Base-by-base conservation (phyloP, 805 yeast species). In the Brettanomyces naardenensis region DNA sequence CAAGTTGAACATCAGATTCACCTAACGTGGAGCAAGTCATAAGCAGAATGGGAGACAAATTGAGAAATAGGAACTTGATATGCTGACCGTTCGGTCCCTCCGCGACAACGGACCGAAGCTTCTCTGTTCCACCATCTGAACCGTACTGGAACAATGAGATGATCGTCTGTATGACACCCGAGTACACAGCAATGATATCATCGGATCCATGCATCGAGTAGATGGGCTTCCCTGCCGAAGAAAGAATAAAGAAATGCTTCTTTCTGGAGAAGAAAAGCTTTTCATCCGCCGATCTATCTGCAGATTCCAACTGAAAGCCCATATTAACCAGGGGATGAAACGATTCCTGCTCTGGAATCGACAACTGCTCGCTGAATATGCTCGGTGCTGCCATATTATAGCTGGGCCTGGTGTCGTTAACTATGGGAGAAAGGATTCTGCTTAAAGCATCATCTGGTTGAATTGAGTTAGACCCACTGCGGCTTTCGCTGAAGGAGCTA, bases 211-310 rank as follows among this genome's bases (percentile, higher is more conserved):
- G 75, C 68, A 80, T 65, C 2, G 94, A 75, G 57, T 81, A 88
- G 5, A 88, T 80, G 2, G 95, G 95, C 54, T 88, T 88, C 0
- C 96, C 96, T 1, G 96, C 95, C 2, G 78, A 64, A 0, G 95
- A 83, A 7, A 88, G 63, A 3, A 88, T 73, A 47, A 85, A 81
- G 51, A 81, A 84, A 42, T 87, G 94, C 54, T 86, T 87, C 32
- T 59, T 59, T 20, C 57, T 54, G 3, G 45, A 32, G 28, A 65
- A 56, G 42, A 69, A 68, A 21, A 37, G 25, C 4, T 56, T 56
- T 28, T 53, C 44, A 32, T 53, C 53, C 9, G 45, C 35, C 19
- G 45, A 45, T 30, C 47, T 47, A 38, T 61, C 67, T 9, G 61
- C 52, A 18, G 33, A 41, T 28, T 53, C 55, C 5, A 48, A 26